Percentiles rank a stretch among this genome's conserved stretches.
phyloP scores from a whole-genome alignment of 768 basidiomycete genomes.

The Clavulina sp. region DNA sequence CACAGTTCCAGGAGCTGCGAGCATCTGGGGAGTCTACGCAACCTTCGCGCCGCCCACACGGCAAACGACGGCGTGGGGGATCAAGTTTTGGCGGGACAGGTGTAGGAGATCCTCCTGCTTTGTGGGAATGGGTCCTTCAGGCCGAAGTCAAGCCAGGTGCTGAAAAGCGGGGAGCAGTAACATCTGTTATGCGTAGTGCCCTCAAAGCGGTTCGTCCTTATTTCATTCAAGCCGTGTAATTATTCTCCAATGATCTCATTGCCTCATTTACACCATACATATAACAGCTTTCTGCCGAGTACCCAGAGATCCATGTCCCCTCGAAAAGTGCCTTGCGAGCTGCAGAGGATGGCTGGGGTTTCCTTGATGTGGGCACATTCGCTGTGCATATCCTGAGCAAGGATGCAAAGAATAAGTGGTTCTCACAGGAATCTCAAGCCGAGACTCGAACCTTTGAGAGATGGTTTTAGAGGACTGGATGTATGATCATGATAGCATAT shows the following conservation, averaged over 20 bases:
- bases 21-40: no score
- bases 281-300: neutral
- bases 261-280: neutral
- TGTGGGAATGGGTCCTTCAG: neutral
- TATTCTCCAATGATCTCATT: neutral
- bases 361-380: neutral
- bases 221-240: neutral
- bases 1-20: no score
- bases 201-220: neutral
- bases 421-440: no score
- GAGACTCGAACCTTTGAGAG: no score
- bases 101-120: neutral
- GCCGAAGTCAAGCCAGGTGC: neutral
- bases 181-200: neutral
- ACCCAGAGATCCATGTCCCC: neutral
- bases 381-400: neutral
- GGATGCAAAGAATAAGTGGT: neutral
- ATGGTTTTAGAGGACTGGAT: no score
- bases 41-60: neutral
- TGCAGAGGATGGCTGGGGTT: neutral
- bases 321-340: neutral
- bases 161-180: neutral
- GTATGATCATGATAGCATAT: no score
- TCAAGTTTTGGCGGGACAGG: neutral
- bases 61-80: neutral